Conservation (phyloP, 352 stramenopile genomes). For the Lagenidium sp. region DNA sequence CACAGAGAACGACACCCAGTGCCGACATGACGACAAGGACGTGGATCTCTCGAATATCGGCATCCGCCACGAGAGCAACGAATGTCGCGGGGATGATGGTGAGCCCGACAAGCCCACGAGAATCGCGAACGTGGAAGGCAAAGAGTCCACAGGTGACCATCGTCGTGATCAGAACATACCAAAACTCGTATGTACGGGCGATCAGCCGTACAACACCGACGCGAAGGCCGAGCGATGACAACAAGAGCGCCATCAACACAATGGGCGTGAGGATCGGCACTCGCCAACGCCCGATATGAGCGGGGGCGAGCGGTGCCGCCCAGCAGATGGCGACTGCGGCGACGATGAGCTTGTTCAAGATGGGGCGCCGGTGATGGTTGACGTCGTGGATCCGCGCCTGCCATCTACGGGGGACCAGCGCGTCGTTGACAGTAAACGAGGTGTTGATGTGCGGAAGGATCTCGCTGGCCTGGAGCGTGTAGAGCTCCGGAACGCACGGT, state of each 20-base stretch:
- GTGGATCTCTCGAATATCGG: too few relatives aligned
- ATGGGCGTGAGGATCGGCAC: not conserved
- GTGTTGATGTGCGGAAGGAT: too few relatives aligned
- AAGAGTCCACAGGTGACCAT: not conserved
- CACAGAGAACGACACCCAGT: not conserved
- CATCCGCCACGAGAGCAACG: constrained; percentile 1
- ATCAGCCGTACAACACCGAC: constrained; percentile 3
- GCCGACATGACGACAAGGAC: not conserved
- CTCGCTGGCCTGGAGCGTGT: too few relatives aligned
- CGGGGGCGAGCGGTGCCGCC: constrained; percentile 1
- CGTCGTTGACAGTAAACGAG: too few relatives aligned
- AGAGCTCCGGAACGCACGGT: too few relatives aligned
- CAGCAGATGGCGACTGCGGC: too few relatives aligned
- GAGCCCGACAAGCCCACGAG: not conserved
- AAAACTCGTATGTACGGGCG: constrained; percentile 4
- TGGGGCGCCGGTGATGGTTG: too few relatives aligned
- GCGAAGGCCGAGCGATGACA: not conserved
- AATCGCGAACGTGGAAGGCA: not conserved
- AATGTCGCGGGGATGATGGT: not conserved
- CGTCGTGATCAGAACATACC: not conserved
- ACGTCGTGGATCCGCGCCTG: too few relatives aligned
- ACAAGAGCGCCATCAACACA: not conserved
- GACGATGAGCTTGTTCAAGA: too few relatives aligned
- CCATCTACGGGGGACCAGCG: too few relatives aligned
- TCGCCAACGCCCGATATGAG: not conserved